Evolutionary conservation across 2,329 filamentous ascomycete genomes (phyloP), one percentile per base, ranked within the genome.

Genomic region (Pestalotiopsis sp.): DNA sequence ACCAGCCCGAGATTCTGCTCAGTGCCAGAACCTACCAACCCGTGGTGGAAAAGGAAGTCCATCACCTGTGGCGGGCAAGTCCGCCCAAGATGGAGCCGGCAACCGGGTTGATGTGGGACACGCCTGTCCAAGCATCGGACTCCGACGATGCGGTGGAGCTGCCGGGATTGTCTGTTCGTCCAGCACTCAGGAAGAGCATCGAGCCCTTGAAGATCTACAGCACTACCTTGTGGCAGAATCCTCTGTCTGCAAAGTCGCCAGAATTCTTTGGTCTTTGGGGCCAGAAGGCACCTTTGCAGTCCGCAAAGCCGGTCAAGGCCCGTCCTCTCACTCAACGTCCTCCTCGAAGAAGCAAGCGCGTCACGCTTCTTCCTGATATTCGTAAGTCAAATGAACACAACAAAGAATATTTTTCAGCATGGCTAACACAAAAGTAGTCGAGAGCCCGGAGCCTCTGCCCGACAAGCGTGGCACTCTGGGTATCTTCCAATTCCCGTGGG

Each of bases 401-500:
- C 14, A 36, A n/a, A 23, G 13, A 13, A 2, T 39, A 6, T 2
- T 20, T n/a, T 13, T 36, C n/a, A 17, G 17, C 11, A 62, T 58
- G 13, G 11, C 61, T 64, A 65, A 57, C 31, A 31, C 9, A 20
- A 52, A 64, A 65, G 38, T 45, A 68, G 56, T 90, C 41, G 89
- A 91, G 75, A 89, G 84, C 71, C 89, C 89, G 3, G 80, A 87
- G 74, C 88, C 88, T 45, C 80, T 91, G 4, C 84, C 85, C 4
- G 81, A 89, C 75, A 88, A 86, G 77, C 82, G 85, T 57, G 87
- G 84, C 13, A 90, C 88, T 12, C 82, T 91, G 20, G 89, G 88
- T 4, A 87, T 91, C 73, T 91, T 90, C 80, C 87, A 90, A 73
- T 91, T 91, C 72, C 88, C 89, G 2, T 91, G 88, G 87, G 89